A percentile compares a stretch with the other conserved stretches of the same genome.
phyloP scores from a whole-genome alignment of 148 eudicot genomes.

The Spergularia marina region DNA sequence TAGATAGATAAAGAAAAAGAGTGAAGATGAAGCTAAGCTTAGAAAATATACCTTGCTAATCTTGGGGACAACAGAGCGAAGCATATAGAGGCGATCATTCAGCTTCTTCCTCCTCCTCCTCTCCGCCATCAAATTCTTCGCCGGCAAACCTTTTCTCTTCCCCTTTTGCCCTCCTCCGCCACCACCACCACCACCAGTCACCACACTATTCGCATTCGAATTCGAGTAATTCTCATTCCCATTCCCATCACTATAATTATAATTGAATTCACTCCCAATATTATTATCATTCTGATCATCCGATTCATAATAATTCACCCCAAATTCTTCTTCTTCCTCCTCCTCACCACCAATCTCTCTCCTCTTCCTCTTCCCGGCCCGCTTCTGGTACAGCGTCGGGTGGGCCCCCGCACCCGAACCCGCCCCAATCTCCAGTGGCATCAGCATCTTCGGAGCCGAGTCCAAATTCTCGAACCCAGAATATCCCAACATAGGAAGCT shows the following conservation, averaged over 20 bases:
- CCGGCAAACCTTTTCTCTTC: slow-evolving; percentile 65
- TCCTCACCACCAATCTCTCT: neutral
- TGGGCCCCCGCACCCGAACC: slow-evolving; percentile 28
- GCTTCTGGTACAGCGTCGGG: slow-evolving; percentile 40
- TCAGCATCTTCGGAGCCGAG: slow-evolving; percentile 30
- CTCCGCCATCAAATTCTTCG: slow-evolving; percentile 78
- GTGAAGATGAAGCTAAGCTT: too few relatives aligned
- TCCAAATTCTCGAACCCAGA: slow-evolving; percentile 30
- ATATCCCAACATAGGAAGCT: slow-evolving; percentile 25
- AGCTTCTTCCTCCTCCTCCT: slow-evolving; percentile 74
- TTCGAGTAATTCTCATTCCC: slow-evolving; percentile 27
- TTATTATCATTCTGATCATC: slow-evolving; percentile 34
- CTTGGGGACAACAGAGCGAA: slow-evolving; percentile 72
- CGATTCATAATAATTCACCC: slow-evolving; percentile 41
- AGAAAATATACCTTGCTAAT: slow-evolving; percentile 51
- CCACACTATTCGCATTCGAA: slow-evolving; percentile 38
- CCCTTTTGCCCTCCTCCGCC: slow-evolving; percentile 27
- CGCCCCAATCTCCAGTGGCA: slow-evolving; percentile 43
- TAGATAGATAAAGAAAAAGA: neutral
- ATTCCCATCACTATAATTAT: neutral
- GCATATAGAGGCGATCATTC: slow-evolving; percentile 73
- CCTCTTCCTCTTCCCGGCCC: slow-evolving; percentile 42
- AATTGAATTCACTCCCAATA: neutral
- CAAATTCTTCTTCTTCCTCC: slow-evolving; percentile 34
- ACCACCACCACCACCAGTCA: slow-evolving; percentile 30